A percentile compares a stretch with the other conserved stretches of the same genome.
phyloP scores from a whole-genome alignment of 192 early-diverging fungal species.

The Funneliformis mosseae region DNA sequence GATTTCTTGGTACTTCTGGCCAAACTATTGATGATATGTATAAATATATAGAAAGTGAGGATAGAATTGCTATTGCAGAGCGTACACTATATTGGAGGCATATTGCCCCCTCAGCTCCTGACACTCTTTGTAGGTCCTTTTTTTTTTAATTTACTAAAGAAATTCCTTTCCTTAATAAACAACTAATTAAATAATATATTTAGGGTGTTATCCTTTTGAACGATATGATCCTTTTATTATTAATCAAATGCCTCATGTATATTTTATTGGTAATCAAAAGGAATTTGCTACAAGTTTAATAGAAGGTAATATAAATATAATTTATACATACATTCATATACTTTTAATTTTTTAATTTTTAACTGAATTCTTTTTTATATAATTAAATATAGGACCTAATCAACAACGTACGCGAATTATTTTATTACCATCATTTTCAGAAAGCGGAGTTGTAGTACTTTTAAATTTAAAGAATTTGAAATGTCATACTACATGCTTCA shows the following conservation, averaged over 20 bases:
- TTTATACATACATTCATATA: background rate
- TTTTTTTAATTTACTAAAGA: background rate
- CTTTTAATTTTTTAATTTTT: background rate
- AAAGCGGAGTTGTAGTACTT: constrained; percentile 69
- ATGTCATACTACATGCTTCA: constrained; percentile 47
- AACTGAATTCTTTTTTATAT: constrained; percentile 22
- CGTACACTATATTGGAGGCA: constrained; percentile 80
- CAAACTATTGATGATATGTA: constrained; percentile 89
- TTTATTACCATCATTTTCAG: constrained; percentile 75
- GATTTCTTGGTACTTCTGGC: constrained; percentile 78
- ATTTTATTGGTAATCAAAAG: constrained; percentile 87
- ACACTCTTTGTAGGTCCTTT: constrained; percentile 79
- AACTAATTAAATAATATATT: background rate
- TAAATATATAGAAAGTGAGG: constrained; percentile 60
- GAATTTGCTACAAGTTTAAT: constrained; percentile 62
- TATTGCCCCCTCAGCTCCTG: constrained; percentile 90
- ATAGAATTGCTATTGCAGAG: constrained; percentile 74
- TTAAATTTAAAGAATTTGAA: constrained; percentile 78
- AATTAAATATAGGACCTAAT: constrained; percentile 44
- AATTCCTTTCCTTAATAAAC: background rate
- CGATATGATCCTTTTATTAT: constrained; percentile 89
- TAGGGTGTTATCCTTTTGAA: constrained; percentile 91
- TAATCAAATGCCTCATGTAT: constrained; percentile 74
- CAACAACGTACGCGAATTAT: constrained; percentile 69
- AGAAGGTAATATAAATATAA: constrained; percentile 44